Conservation (phyloP, 495 filamentous ascomycete genomes). For the Aspergillus mulundensis region DNA sequence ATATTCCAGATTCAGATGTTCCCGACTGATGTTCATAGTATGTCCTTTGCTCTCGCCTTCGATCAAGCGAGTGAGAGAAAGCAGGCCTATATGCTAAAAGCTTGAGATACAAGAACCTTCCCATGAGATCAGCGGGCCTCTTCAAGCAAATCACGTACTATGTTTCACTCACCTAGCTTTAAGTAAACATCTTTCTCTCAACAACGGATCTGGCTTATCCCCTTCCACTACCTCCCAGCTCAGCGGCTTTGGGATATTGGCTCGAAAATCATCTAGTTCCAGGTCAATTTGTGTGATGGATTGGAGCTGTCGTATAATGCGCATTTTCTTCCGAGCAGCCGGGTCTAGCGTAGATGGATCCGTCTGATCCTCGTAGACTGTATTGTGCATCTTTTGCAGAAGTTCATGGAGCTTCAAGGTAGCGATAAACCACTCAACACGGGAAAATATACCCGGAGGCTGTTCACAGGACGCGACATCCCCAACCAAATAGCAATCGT, state of each 20-base stretch:
- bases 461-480: background rate
- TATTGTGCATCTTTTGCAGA: conserved; percentile 15
- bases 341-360: background rate
- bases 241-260: conserved; percentile 1
- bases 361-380: conserved; percentile 5
- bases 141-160: background rate
- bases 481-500: conserved; percentile 7
- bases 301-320: background rate
- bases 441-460: conserved; percentile 4
- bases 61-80: conserved; percentile 5
- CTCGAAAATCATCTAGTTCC: conserved; percentile 3
- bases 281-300: conserved; percentile 7
- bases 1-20: background rate
- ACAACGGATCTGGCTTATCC: background rate
- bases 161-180: conserved; percentile 11
- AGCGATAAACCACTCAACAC: conserved; percentile 21
- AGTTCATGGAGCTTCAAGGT: conserved; percentile 24
- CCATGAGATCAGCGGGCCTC: background rate
- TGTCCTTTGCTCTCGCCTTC: background rate
- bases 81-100: conserved; percentile 15
- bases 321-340: background rate
- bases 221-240: background rate
- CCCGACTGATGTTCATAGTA: background rate
- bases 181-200: conserved; percentile 14
- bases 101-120: conserved; percentile 8